Evolutionary conservation across 2,329 filamentous ascomycete genomes (phyloP), one percentile per base, ranked within the genome.

Genomic region (Clathrospora elynae): DNA sequence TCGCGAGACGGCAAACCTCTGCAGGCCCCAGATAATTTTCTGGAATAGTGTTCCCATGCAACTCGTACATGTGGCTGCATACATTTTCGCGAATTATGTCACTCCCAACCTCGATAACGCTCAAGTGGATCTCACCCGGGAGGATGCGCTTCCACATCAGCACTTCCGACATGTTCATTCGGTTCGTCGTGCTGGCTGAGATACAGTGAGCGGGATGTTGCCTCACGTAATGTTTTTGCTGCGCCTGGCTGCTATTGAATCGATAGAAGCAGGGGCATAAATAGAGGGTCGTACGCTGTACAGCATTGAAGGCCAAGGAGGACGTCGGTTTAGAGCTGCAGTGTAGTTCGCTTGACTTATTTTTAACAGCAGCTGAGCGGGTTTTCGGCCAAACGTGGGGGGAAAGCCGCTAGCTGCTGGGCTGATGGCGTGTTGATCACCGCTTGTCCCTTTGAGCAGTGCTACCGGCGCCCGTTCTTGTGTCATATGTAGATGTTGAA

Each of bases 261-360:
- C 24, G 26, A 43, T 40, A 38, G 33, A 17, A 24, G 20, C n/a
- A 33, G 23, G 19, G 14, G 22, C 11, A 14, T 34, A 24, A 19
- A 39, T 35, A 20, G 32, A 37, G 23, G 16, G 7, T 5, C 22
- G 12, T 11, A 19, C 31, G 32, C 31, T 7, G 14, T 9, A 30
- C 16, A 32, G 24, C n/a, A 19, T 13, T 35, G 34, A 38, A 36
- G 24, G 20, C 14, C 9, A 22, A 11, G 7, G 37, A 33, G 32
- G 51, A 58, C 46, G 52, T 59, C 29, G 45, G 41, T 53, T 42
- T 55, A 57, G 47, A 51, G 49, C 24, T 46, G 37, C 13, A 17
- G 28, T 11, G 8, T 24, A 20, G 49, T n/a, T 12, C 23, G 32
- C 31, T 31, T 17, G 51, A 29, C 29, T 51, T 54, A 46, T 52